Base-by-base conservation (phyloP, 306 rosid species). In the Geum urbanum region DNA sequence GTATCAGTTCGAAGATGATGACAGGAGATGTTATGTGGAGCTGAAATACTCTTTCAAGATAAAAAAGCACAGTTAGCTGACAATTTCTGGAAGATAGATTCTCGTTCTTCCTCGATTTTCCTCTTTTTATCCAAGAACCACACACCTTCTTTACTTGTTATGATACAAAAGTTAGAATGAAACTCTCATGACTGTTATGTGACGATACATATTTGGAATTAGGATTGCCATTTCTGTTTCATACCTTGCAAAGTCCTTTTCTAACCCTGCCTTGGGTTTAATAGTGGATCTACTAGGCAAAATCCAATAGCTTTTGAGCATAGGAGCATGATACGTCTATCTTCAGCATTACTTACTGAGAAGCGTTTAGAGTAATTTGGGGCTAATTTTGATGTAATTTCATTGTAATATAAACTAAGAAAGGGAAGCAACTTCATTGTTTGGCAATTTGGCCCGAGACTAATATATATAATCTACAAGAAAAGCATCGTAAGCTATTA, bases 1-100 rank as follows among this genome's bases (percentile, higher is more conserved):
- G 40, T 32, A 32, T 32, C 79, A 85, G 90, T 85, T 85, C 20
- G 85, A 83, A 80, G 90, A 85, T 41, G 90, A 85, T 65, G 90
- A 85, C 69, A 73, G 60, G 72, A 81, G 85, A 81, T 73, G 87
- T 65, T 76, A 83, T 70, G 63, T 85, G 84, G 87, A 82, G 67
- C 83, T 85, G 12, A 56, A 71, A 32, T 85, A 85, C 60, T 56
- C 78, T 6, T 85, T 85, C 12, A 87, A 83, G 83, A 85, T 85
- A 14, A 80, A 83, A 54, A 80, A 46, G 77, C 59, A 71, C 57
- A 48, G 74, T 45, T 80, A 82, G 78, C 24, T 7, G 57, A 48
- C 57, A 12, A 27, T 40, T 78, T 32, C 27, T 16, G 5, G 58
- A 62, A 35, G 16, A 69, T 52, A 24, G 35, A 46, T 76, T 20